Evolutionary conservation across 805 yeast species (phyloP).

Genomic region (Ogataea siamensis): DNA sequence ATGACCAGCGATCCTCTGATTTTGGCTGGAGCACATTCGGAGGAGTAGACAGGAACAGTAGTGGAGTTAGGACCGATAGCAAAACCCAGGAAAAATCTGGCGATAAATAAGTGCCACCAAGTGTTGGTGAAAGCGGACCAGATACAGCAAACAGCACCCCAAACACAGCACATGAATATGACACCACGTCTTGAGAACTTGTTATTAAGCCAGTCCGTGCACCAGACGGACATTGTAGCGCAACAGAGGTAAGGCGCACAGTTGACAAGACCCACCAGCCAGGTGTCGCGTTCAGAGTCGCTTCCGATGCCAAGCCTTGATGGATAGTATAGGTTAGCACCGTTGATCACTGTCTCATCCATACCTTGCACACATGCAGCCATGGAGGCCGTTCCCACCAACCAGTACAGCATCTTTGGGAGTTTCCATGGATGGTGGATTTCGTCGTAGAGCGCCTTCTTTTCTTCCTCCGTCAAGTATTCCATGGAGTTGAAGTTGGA

Average conservation of each 20-base stretch:
- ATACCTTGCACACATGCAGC: constrained; percentile 81
- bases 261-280: constrained; percentile 63
- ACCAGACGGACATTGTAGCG: constrained; percentile 59
- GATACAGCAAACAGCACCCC: constrained; percentile 60
- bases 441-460: constrained; percentile 48
- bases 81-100: constrained; percentile 35
- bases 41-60: constrained; percentile 38
- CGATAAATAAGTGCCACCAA: constrained; percentile 67
- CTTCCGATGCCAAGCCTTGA: constrained; percentile 49
- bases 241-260: constrained; percentile 72
- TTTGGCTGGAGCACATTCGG: constrained; percentile 37
- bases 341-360: constrained; percentile 75
- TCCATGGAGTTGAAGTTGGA: constrained; percentile 53
- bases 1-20: constrained; percentile 46
- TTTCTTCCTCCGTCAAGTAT: constrained; percentile 54
- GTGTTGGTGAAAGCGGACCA: constrained; percentile 65
- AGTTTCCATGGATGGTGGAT: constrained; percentile 45
- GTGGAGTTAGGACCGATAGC: constrained; percentile 38
- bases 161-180: constrained; percentile 60
- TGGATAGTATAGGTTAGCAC: constrained; percentile 66
- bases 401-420: constrained; percentile 47
- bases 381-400: constrained; percentile 65
- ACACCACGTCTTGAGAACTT: constrained; percentile 63
- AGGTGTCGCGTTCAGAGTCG: constrained; percentile 46
- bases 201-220: constrained; percentile 57